Conservation (phyloP, 257 asterid species). For the Przewalskia tangutica region DNA sequence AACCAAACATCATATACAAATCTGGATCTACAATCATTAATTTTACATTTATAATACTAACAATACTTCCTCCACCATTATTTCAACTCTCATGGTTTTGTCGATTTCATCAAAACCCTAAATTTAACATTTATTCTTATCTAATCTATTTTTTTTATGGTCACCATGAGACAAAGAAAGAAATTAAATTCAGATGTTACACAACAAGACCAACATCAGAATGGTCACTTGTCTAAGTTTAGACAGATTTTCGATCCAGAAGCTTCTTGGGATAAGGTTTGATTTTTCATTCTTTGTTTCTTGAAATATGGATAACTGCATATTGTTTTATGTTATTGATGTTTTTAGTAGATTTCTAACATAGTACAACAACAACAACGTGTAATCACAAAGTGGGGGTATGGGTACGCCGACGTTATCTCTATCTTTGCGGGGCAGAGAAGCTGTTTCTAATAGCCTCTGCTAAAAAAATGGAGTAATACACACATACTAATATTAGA, state of each 20-base stretch:
- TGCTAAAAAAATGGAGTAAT: too few relatives aligned
- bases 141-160: background rate
- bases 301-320: background rate
- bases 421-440: too few relatives aligned
- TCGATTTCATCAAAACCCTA: constrained; percentile 8
- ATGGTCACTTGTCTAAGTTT: constrained; percentile 68
- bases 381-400: too few relatives aligned
- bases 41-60: background rate
- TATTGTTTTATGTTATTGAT: background rate
- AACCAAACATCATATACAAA: too few relatives aligned
- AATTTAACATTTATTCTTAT: background rate
- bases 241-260: constrained; percentile 68
- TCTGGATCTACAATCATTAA: background rate
- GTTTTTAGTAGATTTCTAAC: too few relatives aligned
- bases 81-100: background rate
- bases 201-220: constrained; percentile 46
- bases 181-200: constrained; percentile 42
- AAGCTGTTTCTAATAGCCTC: too few relatives aligned
- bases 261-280: constrained; percentile 76
- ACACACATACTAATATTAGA: background rate
- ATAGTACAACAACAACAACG: too few relatives aligned
- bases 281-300: background rate
- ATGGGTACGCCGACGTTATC: too few relatives aligned
- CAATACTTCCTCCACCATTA: background rate
- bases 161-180: constrained; percentile 74